These are phyloP conservation scores for Geranium incanum DNA, from an alignment of 441 rosid genomes.

Conservation along the genomic window DNA sequence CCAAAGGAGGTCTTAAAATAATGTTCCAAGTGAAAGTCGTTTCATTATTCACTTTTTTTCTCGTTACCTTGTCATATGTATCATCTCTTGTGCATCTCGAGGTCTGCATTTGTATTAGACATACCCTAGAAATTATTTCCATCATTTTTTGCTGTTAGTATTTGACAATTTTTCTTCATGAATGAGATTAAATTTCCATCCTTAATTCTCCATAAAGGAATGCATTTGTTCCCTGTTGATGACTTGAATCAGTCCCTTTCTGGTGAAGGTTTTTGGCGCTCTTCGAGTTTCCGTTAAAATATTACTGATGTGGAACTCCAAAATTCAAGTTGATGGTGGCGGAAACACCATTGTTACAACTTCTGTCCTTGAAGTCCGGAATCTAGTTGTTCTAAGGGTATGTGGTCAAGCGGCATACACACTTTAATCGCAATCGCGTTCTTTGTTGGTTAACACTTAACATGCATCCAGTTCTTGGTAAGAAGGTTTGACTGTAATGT, in stretches of 20 bases:
- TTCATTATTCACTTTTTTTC: not conserved
- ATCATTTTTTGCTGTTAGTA: not conserved
- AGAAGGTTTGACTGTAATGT: slow-evolving; percentile 22
- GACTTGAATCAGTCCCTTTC: slow-evolving; percentile 21
- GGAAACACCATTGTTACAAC: slow-evolving; percentile 87
- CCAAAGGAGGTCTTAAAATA: not conserved
- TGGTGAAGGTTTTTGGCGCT: slow-evolving; percentile 91
- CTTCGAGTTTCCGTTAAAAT: slow-evolving; percentile 88
- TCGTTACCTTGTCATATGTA: not conserved
- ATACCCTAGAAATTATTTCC: not conserved
- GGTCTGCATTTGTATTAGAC: not conserved
- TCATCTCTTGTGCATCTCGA: not conserved
- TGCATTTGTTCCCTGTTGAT: slow-evolving; percentile 14
- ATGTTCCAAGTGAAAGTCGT: not conserved
- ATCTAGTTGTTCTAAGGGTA: slow-evolving; percentile 95
- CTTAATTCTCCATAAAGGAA: slow-evolving; percentile 18
- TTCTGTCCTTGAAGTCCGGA: slow-evolving; percentile 92
- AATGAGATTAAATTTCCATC: slow-evolving; percentile 3
- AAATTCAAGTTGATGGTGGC: slow-evolving; percentile 84
- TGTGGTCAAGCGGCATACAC: slow-evolving; percentile 20
- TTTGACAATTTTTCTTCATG: not conserved
- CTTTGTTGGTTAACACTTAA: slow-evolving; percentile 7
- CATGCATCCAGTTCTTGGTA: slow-evolving; percentile 9
- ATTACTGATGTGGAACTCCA: slow-evolving; percentile 96
- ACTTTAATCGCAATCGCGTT: not conserved